These are phyloP conservation scores for Croton laevigatus DNA, from an alignment of 441 rosid species.

Conservation along the genomic window DNA sequence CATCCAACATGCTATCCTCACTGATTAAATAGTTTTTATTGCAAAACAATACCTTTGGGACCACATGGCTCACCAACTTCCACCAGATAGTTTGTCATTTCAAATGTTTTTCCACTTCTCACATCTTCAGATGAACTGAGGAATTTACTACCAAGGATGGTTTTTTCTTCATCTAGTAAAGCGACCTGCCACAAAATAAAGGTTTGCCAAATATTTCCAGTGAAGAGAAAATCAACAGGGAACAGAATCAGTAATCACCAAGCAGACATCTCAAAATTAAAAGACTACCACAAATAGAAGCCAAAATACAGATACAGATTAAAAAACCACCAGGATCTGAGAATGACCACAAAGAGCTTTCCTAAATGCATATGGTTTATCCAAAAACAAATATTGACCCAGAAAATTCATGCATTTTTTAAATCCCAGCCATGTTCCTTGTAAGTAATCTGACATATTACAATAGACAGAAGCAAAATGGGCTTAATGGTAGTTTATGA, in stretches of 20 bases:
- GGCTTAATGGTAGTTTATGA: not conserved
- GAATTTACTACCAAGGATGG: constrained; percentile 10
- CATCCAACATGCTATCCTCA: not conserved
- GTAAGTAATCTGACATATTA: not conserved
- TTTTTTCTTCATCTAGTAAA: constrained; percentile 14
- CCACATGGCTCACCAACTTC: constrained; percentile 14
- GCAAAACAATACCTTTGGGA: constrained; percentile 5
- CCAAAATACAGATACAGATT: not conserved
- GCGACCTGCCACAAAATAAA: not conserved
- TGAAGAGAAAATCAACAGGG: not conserved
- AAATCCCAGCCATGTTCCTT: not conserved
- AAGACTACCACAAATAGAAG: not conserved
- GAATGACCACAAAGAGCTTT: not conserved
- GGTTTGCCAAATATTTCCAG: not conserved
- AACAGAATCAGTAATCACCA: not conserved
- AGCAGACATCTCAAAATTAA: constrained; percentile 9
- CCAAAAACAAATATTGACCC: not conserved
- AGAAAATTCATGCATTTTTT: not conserved
- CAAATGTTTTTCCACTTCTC: not conserved
- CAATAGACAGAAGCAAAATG: not conserved
- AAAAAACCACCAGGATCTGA: not conserved
- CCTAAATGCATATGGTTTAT: not conserved
- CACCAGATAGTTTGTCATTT: constrained; percentile 8
- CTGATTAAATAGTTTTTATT: not conserved
- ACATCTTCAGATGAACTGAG: constrained; percentile 15